Evolutionary conservation across 148 eudicot genomes (phyloP), one percentile per base, ranked within the genome.

Genomic region (Camellia lanceoleosa): DNA sequence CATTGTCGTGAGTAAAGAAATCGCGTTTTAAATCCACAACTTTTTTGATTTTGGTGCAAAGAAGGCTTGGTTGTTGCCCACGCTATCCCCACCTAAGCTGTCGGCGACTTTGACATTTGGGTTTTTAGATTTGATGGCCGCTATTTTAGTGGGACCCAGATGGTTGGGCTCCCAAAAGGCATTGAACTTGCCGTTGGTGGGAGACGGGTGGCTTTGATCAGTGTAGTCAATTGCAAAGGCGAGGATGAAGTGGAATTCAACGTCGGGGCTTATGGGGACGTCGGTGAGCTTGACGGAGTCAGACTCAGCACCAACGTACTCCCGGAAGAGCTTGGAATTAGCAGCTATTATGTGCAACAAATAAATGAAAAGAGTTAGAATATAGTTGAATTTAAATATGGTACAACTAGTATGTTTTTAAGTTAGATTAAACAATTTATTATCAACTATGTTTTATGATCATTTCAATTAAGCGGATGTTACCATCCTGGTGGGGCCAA

Each of bases 101-200:
- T n/a, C 13, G 1, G 55, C 78, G 0, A 75, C 78, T 15, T 61
- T 75, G 23, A 75, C 78, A 44, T 75, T 75, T 5, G 67, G 1
- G 54, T 75, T 41, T 3, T 6, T 10, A 7, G 6, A 9, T 43
- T 75, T 75, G 30, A 75, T 75, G 18, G 78, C 7, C 8, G 66
- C 15, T 23, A 75, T 18, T 59, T 60, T 6, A 7, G 23, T 4
- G 13, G 78, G 67, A 59, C 54, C 16, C 15, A 75, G 67, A 8
- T 75, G 42, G 15, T 75, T 64, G 1, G 78, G 5, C 15, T 75
- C 78, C 78, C 78, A 75, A 19, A 75, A 75, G 3, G 43, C 54
- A 30, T 42, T 75, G 68, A 75, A 75, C 15, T 59, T n/a, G 3
- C 78, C 68, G 38, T 75, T 61, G 52, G 78, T 75, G 23, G 55